Conservation (phyloP, 2,329 filamentous ascomycete genomes). For the Sordariomycetes sp. region DNA sequence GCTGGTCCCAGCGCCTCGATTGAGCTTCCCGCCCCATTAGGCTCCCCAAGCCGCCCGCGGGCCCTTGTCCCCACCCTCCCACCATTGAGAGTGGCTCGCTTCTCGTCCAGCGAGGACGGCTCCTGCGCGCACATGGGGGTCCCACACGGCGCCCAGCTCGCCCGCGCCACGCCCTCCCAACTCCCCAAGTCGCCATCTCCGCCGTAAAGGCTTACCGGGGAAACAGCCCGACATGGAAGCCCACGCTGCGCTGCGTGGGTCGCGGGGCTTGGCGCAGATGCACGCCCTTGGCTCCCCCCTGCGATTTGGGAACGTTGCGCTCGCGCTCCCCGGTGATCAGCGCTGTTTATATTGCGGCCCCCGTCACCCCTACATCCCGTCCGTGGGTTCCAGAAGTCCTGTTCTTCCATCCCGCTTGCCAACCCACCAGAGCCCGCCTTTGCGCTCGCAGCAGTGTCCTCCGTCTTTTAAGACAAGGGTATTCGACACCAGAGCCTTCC, state of each 20-base stretch:
- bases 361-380: neutral
- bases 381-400: neutral
- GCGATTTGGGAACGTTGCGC: neutral
- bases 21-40: neutral
- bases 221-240: neutral
- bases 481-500: neutral
- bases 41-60: neutral
- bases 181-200: neutral
- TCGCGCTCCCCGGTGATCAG: neutral
- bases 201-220: neutral
- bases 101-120: neutral
- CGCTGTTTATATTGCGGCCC: constrained; percentile 1
- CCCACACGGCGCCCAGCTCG: neutral
- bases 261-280: neutral
- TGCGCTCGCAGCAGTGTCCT: neutral
- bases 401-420: neutral
- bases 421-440: neutral
- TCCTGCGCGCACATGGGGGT: constrained; percentile 2
- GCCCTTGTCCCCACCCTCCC: neutral
- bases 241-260: neutral
- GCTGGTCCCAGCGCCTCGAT: no score
- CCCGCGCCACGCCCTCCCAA: neutral
- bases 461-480: neutral
- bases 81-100: neutral
- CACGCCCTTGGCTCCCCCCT: neutral